phyloP scores from a whole-genome alignment of 306 rosid genomes.

The Rosa lucieae region DNA sequence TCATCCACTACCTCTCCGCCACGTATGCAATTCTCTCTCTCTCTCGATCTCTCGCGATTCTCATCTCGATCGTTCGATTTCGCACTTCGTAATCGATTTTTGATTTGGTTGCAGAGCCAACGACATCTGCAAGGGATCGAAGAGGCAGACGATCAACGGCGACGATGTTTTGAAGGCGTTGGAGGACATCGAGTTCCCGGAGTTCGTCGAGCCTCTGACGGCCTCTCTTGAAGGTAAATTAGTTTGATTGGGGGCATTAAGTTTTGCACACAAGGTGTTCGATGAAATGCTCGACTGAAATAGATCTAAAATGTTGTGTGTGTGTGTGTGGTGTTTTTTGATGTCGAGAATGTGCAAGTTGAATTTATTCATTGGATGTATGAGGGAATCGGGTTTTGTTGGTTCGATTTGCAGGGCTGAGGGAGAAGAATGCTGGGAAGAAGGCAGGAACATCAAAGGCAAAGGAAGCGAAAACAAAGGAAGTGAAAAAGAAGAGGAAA shows the following conservation, averaged over 20 bases:
- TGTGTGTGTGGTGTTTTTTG: not conserved
- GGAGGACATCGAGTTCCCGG: slow-evolving; percentile 83
- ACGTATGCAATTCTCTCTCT: slow-evolving; percentile 42
- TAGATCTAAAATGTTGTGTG: not conserved
- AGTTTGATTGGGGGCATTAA: not conserved
- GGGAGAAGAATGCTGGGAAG: slow-evolving; percentile 73
- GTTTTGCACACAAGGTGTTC: not conserved
- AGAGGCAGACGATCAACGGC: slow-evolving; percentile 79
- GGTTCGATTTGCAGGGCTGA: slow-evolving; percentile 52
- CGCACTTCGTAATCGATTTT: not conserved
- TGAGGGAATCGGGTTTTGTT: slow-evolving; percentile 10
- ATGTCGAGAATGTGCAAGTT: not conserved
- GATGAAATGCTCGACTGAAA: not conserved
- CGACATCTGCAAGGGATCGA: slow-evolving; percentile 86
- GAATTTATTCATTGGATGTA: not conserved
- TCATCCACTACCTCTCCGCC: slow-evolving; percentile 92
- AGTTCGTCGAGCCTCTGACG: slow-evolving; percentile 64
- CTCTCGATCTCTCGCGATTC: not conserved
- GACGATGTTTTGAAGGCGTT: slow-evolving; percentile 81
- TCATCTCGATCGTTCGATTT: not conserved
- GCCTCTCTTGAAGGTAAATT: slow-evolving; percentile 66
- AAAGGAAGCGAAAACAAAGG: slow-evolving; percentile 8
- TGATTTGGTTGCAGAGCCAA: slow-evolving; percentile 57
- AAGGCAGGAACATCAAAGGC: slow-evolving; percentile 53
- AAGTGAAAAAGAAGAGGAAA: slow-evolving; percentile 7